A percentile compares a stretch with the other conserved stretches of the same genome.
Conservation (phyloP, 768 basidiomycete genomes). For the Kwoniella heveanensis region DNA sequence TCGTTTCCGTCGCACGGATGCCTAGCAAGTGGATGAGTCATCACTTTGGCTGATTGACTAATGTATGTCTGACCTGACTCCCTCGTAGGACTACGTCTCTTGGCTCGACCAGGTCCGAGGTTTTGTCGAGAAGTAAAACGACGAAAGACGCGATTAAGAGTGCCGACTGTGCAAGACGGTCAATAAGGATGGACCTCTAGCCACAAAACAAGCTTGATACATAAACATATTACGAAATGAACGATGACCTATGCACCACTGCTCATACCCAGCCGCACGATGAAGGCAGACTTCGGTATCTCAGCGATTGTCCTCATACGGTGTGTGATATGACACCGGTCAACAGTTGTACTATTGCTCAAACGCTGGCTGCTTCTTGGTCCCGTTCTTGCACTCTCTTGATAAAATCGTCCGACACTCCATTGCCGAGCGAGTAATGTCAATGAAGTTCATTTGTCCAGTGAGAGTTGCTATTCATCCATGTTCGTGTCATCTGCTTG, state of each 20-base stretch:
- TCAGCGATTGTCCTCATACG: neutral
- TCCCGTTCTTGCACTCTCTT: too few relatives aligned
- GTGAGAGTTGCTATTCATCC: neutral
- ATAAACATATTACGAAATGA: neutral
- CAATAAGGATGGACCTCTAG: too few relatives aligned
- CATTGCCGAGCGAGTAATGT: too few relatives aligned
- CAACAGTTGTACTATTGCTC: too few relatives aligned
- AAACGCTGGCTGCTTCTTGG: too few relatives aligned
- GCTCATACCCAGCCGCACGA: too few relatives aligned
- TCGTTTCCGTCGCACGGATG: too few relatives aligned
- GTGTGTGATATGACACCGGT: too few relatives aligned
- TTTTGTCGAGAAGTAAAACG: constrained; percentile 66
- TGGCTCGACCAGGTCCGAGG: constrained; percentile 82
- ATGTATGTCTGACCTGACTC: neutral
- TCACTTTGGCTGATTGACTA: constrained; percentile 21
- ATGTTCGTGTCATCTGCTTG: neutral
- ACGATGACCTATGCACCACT: neutral
- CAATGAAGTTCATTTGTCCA: neutral
- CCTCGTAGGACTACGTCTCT: constrained; percentile 76
- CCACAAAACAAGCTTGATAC: neutral
- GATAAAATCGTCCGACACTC: too few relatives aligned
- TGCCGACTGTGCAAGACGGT: too few relatives aligned
- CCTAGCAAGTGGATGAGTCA: too few relatives aligned
- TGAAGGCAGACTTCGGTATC: too few relatives aligned
- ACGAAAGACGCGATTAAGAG: neutral